Evolutionary conservation across 495 filamentous ascomycete species (phyloP).

Genomic region (Filosporella fistucella): DNA sequence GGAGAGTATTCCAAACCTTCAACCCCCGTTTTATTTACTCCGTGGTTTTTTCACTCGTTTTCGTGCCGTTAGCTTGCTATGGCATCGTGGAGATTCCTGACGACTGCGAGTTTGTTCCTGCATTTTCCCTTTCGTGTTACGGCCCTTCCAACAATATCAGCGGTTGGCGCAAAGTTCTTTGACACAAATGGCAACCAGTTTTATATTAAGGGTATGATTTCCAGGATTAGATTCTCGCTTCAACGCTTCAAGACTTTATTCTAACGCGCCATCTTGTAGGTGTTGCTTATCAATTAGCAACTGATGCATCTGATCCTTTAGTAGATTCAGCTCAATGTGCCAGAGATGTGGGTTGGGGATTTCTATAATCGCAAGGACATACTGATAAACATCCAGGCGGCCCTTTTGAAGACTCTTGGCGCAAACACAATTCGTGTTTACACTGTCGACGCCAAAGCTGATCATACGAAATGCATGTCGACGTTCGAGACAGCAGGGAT

Average conservation of each 20-base stretch:
- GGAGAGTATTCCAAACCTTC: no score
- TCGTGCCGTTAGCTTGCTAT: no score
- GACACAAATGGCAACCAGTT: conserved; percentile 70
- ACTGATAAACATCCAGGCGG: background rate
- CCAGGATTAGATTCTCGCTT: no score
- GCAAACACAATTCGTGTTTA: conserved; percentile 82
- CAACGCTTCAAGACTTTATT: no score
- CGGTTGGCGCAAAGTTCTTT: conserved; percentile 80
- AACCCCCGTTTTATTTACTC: no score
- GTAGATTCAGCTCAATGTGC: conserved; percentile 67
- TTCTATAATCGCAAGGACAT: background rate
- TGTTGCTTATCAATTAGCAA: no score
- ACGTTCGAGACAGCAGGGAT: conserved; percentile 65
- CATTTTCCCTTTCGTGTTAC: no score
- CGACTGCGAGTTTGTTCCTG: no score
- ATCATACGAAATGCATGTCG: conserved; percentile 69
- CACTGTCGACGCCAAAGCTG: conserved; percentile 61
- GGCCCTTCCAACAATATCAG: conserved; percentile 43
- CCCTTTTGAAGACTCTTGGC: conserved; percentile 71
- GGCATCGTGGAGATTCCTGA: no score
- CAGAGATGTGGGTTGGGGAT: conserved; percentile 57
- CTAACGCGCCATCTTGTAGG: no score
- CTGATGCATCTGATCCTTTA: conserved; percentile 53
- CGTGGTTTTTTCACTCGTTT: no score
- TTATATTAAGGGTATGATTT: conserved; percentile 65